Evolutionary conservation across 2,329 filamentous ascomycete genomes (phyloP).

Genomic region (Macrophomina tecta): DNA sequence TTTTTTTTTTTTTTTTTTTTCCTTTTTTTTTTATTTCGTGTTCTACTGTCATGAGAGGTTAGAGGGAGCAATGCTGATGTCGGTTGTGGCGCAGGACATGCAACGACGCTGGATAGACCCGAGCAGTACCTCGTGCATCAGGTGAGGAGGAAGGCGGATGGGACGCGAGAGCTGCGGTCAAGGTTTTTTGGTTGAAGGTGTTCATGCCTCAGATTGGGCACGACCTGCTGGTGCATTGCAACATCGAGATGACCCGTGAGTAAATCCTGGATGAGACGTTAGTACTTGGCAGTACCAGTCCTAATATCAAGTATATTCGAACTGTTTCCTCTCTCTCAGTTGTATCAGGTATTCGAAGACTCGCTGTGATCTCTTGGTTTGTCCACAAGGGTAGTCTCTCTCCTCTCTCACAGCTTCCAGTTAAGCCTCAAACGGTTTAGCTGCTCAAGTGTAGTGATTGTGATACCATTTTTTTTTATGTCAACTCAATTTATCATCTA

Average conservation of each 20-base stretch:
- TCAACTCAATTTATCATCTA: neutral
- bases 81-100: neutral
- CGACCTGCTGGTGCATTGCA: conserved; percentile 14
- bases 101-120: neutral
- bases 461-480: neutral
- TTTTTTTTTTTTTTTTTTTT: too few species aligned
- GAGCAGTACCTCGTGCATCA: conserved; percentile 16
- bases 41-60: neutral
- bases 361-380: neutral
- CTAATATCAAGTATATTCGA: neutral
- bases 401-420: too few species aligned
- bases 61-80: neutral
- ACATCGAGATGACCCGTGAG: conserved; percentile 17
- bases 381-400: too few species aligned
- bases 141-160: neutral
- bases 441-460: too few species aligned
- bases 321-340: conserved; percentile 5
- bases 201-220: neutral
- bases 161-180: conserved; percentile 4
- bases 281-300: too few species aligned
- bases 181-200: neutral
- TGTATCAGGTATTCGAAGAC: conserved; percentile 17
- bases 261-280: neutral
- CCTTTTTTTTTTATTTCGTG: too few species aligned
- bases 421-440: too few species aligned